These are phyloP conservation scores for Lizonia empirigonia DNA, from an alignment of 2,329 filamentous ascomycete species.

Conservation along the genomic window DNA sequence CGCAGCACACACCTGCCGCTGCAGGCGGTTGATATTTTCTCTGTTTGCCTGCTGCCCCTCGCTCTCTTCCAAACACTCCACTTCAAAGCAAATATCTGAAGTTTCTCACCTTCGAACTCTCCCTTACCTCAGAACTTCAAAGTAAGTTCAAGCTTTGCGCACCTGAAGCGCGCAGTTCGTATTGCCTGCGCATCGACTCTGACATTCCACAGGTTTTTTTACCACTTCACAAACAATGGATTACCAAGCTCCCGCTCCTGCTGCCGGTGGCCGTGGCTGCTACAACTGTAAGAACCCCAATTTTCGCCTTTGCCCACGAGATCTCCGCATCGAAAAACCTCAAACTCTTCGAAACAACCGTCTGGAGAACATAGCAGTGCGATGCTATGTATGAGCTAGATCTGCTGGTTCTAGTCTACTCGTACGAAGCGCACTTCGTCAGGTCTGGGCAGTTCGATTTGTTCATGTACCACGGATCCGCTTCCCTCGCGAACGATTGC, in stretches of 20 bases:
- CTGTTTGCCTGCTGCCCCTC: conserved; percentile 26
- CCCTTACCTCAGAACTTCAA: conserved; percentile 26
- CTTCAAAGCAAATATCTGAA: conserved; percentile 23
- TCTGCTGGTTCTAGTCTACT: not conserved
- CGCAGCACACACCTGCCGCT: conserved; percentile 18
- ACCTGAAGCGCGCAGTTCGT: conserved; percentile 10
- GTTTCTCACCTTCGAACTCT: conserved; percentile 24
- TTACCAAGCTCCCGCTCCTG: conserved; percentile 44
- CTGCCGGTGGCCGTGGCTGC: conserved; percentile 48
- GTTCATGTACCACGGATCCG: not conserved
- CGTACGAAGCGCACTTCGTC: not conserved
- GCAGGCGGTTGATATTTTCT: conserved; percentile 29
- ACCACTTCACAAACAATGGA: conserved; percentile 42
- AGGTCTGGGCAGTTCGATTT: no score
- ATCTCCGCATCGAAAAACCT: not conserved
- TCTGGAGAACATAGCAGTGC: not conserved
- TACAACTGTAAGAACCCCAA: conserved; percentile 49
- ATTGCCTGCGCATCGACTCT: conserved; percentile 17
- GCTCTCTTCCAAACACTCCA: conserved; percentile 21
- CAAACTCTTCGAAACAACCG: not conserved
- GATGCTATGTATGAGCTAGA: not conserved
- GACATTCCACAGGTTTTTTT: conserved; percentile 31
- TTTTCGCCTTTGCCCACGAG: conserved; percentile 1
- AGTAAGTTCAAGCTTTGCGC: conserved; percentile 28
- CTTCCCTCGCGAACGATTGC: not conserved